Percentiles rank a stretch among this genome's conserved stretches.
phyloP scores from a whole-genome alignment of 2,329 filamentous ascomycete species.

The Diaporthe velutina region DNA sequence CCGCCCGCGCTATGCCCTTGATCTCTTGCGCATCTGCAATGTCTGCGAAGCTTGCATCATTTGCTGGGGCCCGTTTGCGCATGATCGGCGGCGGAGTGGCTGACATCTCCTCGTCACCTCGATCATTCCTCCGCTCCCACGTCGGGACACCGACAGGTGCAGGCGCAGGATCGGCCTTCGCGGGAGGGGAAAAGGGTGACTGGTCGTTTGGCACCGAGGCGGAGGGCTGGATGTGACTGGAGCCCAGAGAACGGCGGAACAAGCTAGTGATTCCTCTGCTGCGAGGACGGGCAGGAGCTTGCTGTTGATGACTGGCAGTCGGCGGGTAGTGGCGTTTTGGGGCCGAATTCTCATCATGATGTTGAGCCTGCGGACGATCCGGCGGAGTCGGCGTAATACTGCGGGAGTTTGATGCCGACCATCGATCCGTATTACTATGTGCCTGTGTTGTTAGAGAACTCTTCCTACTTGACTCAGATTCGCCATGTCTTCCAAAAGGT shows the following conservation, averaged over 20 bases:
- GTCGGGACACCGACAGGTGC: conserved; percentile 26
- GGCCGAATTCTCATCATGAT: conserved; percentile 47
- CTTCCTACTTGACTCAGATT: conserved; percentile 38
- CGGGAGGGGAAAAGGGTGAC: conserved; percentile 34
- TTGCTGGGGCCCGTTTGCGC: conserved; percentile 28
- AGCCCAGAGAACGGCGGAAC: conserved; percentile 39
- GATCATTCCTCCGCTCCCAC: conserved; percentile 35
- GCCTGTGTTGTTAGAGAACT: conserved; percentile 33
- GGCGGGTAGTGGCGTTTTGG: conserved; percentile 44
- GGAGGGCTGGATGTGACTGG: conserved; percentile 22
- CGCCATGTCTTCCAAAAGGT: conserved; percentile 43
- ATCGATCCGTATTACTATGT: conserved; percentile 16
- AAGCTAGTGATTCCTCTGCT: conserved; percentile 34
- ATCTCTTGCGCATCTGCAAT: neutral
- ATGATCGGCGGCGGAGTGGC: conserved; percentile 39
- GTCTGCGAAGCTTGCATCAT: neutral
- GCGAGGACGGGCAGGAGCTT: conserved; percentile 43
- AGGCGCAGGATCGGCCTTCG: neutral
- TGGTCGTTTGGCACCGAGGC: conserved; percentile 31
- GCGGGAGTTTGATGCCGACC: neutral
- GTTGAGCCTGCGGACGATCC: conserved; percentile 43
- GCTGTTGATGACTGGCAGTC: conserved; percentile 46
- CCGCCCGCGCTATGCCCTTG: neutral
- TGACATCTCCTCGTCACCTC: conserved; percentile 26
- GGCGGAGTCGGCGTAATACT: conserved; percentile 37